A percentile compares a stretch with the other conserved stretches of the same genome.
Conservation (phyloP, 1,139 yeast genomes). For the Kodamaea fungicola region DNA sequence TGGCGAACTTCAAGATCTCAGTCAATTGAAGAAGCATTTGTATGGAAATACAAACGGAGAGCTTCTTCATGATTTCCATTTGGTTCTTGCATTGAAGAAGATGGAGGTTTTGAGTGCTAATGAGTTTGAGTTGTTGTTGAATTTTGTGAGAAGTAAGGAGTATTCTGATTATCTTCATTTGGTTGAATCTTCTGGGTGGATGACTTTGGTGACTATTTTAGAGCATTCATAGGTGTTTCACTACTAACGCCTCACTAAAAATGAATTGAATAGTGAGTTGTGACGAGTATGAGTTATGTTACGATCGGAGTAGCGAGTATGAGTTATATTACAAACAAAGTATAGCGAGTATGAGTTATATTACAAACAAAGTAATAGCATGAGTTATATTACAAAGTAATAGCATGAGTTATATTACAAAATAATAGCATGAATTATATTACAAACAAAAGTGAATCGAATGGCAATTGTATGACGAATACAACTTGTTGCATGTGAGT, state of each 20-base stretch:
- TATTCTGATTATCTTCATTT: constrained; percentile 50
- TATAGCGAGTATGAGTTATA: too few relatives aligned
- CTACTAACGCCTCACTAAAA: background rate
- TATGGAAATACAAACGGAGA: constrained; percentile 39
- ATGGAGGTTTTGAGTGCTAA: constrained; percentile 50
- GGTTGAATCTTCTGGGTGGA: constrained; percentile 71
- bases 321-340: too few relatives aligned
- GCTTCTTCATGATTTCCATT: constrained; percentile 65
- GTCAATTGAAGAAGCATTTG: constrained; percentile 40
- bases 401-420: too few relatives aligned
- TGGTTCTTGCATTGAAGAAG: constrained; percentile 53
- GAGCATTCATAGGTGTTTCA: constrained; percentile 28
- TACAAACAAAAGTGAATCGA: too few relatives aligned
- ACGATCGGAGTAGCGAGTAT: too few relatives aligned
- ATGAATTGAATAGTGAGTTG: too few relatives aligned
- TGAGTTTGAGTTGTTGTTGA: constrained; percentile 49
- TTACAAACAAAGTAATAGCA: too few relatives aligned
- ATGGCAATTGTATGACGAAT: too few relatives aligned
- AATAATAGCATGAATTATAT: too few relatives aligned
- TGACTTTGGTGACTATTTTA: constrained; percentile 61
- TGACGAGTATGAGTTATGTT: too few relatives aligned
- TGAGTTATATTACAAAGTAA: too few relatives aligned
- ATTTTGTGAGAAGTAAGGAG: constrained; percentile 36
- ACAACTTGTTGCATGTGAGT: too few relatives aligned
- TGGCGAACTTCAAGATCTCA: constrained; percentile 70